Evolutionary conservation across 225 moss, liverwort and hornwort genomes (phyloP).

Genomic region (Rhytidiadelphus loreus): DNA sequence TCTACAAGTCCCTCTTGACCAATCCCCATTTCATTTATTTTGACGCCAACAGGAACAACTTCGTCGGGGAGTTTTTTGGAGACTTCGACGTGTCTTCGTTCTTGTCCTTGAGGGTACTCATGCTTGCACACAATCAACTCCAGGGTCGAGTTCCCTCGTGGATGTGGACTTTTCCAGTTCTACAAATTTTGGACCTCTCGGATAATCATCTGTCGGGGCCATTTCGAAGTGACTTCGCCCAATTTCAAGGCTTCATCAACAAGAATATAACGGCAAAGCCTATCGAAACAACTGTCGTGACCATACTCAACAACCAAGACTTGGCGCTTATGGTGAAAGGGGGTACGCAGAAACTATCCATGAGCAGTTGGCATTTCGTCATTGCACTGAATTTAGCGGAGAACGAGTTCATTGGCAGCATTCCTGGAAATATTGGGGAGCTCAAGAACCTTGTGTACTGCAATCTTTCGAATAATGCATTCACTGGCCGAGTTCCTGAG

Average conservation of each 20-base stretch:
- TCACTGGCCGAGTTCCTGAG: neutral
- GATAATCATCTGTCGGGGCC: neutral
- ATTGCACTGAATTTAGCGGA: neutral
- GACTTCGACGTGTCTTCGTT: neutral
- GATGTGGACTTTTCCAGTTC: constrained; percentile 11
- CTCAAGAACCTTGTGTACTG: neutral
- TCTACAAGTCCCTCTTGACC: neutral
- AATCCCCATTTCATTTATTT: neutral
- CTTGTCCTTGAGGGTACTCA: neutral
- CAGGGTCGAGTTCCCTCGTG: constrained; percentile 1
- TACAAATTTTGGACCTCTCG: constrained; percentile 15
- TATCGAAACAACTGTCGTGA: neutral
- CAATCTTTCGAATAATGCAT: neutral
- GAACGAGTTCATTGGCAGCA: neutral
- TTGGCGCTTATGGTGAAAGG: neutral
- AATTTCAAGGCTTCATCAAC: neutral
- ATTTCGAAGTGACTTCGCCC: neutral
- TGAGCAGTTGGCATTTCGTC: constrained; percentile 1
- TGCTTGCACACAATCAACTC: constrained; percentile 3
- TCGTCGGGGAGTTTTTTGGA: neutral
- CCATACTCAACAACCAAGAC: constrained; percentile 5
- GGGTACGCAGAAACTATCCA: neutral
- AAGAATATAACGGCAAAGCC: neutral
- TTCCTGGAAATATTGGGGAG: neutral
- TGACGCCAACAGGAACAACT: neutral